Conservation (phyloP, 2,329 filamentous ascomycete species). For the Clarireedia hainanense region DNA sequence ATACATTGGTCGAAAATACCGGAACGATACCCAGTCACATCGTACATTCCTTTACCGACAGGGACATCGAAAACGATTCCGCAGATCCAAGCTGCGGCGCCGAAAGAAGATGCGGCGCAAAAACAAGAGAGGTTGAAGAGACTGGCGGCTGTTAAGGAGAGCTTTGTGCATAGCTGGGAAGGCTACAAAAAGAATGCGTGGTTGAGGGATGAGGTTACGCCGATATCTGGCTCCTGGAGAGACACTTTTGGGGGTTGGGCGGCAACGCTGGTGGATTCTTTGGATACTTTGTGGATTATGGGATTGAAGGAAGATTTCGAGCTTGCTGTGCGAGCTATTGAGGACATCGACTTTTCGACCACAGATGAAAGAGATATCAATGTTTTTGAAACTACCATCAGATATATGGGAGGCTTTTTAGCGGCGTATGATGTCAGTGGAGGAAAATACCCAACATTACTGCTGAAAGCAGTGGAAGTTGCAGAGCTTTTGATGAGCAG, state of each 20-base stretch:
- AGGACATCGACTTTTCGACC: conserved; percentile 75
- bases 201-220: conserved; percentile 78
- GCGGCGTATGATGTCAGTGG: conserved; percentile 82
- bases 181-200: conserved; percentile 77
- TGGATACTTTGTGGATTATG: conserved; percentile 86
- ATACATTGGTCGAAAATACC: conserved; percentile 36
- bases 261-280: conserved; percentile 73
- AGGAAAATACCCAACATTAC: conserved; percentile 55
- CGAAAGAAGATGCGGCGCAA: conserved; percentile 18
- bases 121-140: conserved; percentile 20
- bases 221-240: conserved; percentile 56
- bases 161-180: conserved; percentile 51
- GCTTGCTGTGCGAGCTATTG: conserved; percentile 61
- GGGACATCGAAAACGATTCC: conserved; percentile 23
- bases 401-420: conserved; percentile 81
- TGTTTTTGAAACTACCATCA: conserved; percentile 84
- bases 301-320: conserved; percentile 72
- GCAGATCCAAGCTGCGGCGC: conserved; percentile 18
- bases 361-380: conserved; percentile 31
- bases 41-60: conserved; percentile 23
- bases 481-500: conserved; percentile 63
- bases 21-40: conserved; percentile 23
- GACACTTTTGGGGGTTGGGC: conserved; percentile 92
- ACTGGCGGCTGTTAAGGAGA: conserved; percentile 23
- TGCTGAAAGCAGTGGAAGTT: conserved; percentile 63